phyloP scores from a whole-genome alignment of 495 filamentous ascomycete genomes.

The Terfezia claveryi region DNA sequence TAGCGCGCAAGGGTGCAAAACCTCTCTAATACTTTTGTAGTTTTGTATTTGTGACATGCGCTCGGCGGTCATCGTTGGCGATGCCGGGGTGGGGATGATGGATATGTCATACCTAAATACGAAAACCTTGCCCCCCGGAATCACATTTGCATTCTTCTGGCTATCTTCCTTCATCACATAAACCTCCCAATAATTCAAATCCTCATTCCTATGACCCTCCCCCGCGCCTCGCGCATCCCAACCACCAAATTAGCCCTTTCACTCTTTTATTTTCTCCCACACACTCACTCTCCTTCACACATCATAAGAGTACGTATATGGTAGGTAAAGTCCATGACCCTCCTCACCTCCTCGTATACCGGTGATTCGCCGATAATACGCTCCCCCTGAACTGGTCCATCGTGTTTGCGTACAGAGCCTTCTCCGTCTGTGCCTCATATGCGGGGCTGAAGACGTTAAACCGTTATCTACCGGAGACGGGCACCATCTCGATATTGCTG shows the following conservation, averaged over 20 bases:
- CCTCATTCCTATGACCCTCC: no score
- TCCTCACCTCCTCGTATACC: conserved; percentile 32
- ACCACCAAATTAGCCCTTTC: no score
- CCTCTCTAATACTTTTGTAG: no score
- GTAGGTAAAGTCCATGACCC: conserved; percentile 32
- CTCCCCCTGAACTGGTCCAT: conserved; percentile 19
- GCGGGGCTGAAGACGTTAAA: conserved; percentile 52
- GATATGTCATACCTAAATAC: conserved; percentile 72
- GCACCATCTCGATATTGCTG: conserved; percentile 55
- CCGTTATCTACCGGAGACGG: conserved; percentile 52
- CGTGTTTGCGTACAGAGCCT: conserved; percentile 18
- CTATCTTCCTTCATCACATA: conserved; percentile 49
- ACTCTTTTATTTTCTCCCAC: no score
- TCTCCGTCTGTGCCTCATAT: conserved; percentile 30
- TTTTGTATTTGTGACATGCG: background rate
- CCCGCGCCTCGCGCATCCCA: no score
- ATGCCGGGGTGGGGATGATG: no score
- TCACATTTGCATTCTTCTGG: conserved; percentile 61
- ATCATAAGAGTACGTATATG: no score
- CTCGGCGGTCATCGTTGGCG: background rate
- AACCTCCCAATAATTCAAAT: conserved; percentile 48
- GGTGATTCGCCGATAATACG: conserved; percentile 33
- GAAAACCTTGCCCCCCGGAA: conserved; percentile 86
- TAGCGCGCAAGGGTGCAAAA: no score
- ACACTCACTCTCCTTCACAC: no score